Evolutionary conservation across 2,329 filamentous ascomycete species (phyloP), one percentile per base, ranked within the genome.

Genomic region (Cladosporium phlei): DNA sequence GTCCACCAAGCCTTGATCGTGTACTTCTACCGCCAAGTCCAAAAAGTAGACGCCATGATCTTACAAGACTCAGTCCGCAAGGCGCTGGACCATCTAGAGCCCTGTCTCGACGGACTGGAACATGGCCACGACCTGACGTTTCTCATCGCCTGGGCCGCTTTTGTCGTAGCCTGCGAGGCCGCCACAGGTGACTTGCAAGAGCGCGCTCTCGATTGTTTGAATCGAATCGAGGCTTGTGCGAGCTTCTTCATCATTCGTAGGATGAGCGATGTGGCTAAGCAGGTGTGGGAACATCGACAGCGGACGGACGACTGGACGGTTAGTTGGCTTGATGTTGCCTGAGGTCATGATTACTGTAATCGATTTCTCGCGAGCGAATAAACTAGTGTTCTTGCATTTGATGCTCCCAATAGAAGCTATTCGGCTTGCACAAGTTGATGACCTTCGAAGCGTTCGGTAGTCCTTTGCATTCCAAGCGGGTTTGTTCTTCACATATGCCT

Each of bases 21-120:
- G 5, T 43, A 43, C 21, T 43, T 43, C 24, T 43, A 43, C 28
- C 39, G 39, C 7, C 39, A 33, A n/a, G 29, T 43, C 5, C 27
- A 33, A 33, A 33, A 16, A 12, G 28, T 43, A 8, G 28, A 43
- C 25, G 39, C 39, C n/a, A 43, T 43, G 39, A 14, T 43, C 8
- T 19, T 43, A n/a, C 39, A 43, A 5, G 39, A 43, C 8, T 19
- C 17, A 7, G 39, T 43, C 7, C n/a, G 9, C 7, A 43, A 43
- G 16, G 39, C 29, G 16, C 29, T 43, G 12, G 39, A 43, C 9
- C 4, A 33, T 24, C 17, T 33, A 5, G 39, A 32, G 12, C 39
- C 19, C 11, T 43, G 28, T 12, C 39, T 32, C 3, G 28, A 32
- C 8, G n/a, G 16, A 3, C 9, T 43, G 17, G 12, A 21, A 11